phyloP scores from a whole-genome alignment of 768 basidiomycete species.

The Leucosporidium yakuticum region DNA sequence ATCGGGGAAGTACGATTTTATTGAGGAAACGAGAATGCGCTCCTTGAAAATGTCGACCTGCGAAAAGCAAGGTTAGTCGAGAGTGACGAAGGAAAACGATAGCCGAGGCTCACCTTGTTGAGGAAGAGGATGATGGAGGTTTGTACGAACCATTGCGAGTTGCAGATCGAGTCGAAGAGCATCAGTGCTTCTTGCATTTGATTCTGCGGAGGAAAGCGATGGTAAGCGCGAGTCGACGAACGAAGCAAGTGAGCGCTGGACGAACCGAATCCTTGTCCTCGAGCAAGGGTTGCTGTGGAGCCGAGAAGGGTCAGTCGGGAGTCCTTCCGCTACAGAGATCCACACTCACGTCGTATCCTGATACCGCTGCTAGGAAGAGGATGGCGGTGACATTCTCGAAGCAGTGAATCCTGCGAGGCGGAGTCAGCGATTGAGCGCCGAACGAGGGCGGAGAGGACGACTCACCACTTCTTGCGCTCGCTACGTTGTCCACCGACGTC shows the following conservation, averaged over 20 bases:
- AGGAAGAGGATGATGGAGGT: conserved; percentile 57
- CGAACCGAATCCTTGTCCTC: conserved; percentile 36
- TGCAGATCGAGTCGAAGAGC: conserved; percentile 70
- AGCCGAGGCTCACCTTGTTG: conserved; percentile 10
- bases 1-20: conserved; percentile 48
- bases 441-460: background rate
- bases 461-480: conserved; percentile 64
- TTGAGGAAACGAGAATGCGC: conserved; percentile 55
- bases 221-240: background rate
- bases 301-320: background rate
- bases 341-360: conserved; percentile 76
- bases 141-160: conserved; percentile 64
- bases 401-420: conserved; percentile 56
- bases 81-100: background rate
- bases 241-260: background rate
- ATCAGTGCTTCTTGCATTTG: conserved; percentile 71
- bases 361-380: conserved; percentile 83
- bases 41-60: conserved; percentile 72
- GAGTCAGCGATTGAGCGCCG: background rate
- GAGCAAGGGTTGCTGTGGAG: conserved; percentile 23
- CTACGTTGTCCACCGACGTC: conserved; percentile 73
- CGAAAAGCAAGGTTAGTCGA: conserved; percentile 43
- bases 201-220: conserved; percentile 56
- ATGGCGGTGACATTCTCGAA: conserved; percentile 77
- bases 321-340: conserved; percentile 47